Conservation (phyloP, 1,139 yeast species). For the Blastobotrys malaysiensis region DNA sequence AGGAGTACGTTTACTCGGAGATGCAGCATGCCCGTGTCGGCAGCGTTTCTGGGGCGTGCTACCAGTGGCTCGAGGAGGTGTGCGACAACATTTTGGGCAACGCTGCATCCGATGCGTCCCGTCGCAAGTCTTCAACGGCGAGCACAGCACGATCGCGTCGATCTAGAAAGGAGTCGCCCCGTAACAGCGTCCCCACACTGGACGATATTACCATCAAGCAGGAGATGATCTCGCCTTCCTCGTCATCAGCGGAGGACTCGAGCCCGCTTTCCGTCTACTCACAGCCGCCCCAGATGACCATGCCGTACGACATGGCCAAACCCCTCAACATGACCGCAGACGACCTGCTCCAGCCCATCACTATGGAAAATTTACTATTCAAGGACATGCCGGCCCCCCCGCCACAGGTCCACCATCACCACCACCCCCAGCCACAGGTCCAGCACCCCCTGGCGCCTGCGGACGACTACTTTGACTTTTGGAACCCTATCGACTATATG, state of each 20-base stretch:
- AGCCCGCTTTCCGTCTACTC: not conserved
- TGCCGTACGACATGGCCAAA: constrained; percentile 2
- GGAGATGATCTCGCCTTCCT: not conserved
- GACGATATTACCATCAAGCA: not conserved
- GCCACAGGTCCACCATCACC: not conserved
- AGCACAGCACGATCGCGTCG: not conserved
- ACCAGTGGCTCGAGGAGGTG: constrained; percentile 23
- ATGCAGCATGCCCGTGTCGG: constrained; percentile 27
- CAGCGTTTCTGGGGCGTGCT: constrained; percentile 20
- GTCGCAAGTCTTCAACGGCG: not conserved
- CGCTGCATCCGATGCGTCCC: not conserved
- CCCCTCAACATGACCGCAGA: not conserved
- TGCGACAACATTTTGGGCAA: constrained; percentile 22
- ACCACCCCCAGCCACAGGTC: not conserved
- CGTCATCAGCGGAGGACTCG: not conserved
- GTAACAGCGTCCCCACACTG: not conserved
- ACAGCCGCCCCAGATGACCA: not conserved
- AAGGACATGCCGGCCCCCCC: not conserved
- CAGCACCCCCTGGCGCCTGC: not conserved
- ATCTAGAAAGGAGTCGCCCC: not conserved
- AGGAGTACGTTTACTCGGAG: constrained; percentile 25
- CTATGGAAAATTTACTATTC: constrained; percentile 1
- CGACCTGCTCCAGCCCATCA: constrained; percentile 1
- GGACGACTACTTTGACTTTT: constrained; percentile 14
- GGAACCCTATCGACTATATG: constrained; percentile 14